Evolutionary conservation across 345 rosid species (phyloP), one percentile per base, ranked within the genome.

Genomic region (Luvunga scandens): DNA sequence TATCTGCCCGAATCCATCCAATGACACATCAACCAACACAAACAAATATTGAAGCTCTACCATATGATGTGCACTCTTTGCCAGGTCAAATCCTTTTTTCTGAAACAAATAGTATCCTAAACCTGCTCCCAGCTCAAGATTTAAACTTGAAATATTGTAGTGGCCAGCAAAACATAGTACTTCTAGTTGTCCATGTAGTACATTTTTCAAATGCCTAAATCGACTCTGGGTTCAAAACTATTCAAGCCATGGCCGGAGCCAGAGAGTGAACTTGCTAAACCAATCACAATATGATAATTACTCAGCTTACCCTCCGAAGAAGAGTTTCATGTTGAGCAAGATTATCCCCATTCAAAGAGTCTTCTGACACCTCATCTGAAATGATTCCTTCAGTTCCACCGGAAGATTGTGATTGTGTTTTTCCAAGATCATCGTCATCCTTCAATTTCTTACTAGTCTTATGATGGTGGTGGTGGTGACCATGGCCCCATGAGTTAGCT

Each of bases 401-500:
- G 38, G 86, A 76, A 75, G 88, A 76, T 75, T 84, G 30, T 33
- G 82, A 77, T 72, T 66, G 75, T 45, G 27, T 31, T 9, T 85
- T 67, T 9, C 77, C 89, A 61, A 76, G 74, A 76, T 85, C 83
- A 55, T 48, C 66, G 39, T 81, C 91, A 83, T 87, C 93, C 86
- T 89, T 88, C 80, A 86, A 79, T 79, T 90, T 90, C 79, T 86
- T 85, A 81, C 69, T 86, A 77, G 81, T 84, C 75, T 85, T 88
- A 77, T 82, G 90, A 84, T 90, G 91, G 67, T 86, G 93, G 83
- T 89, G 95, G 78, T 90, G 95, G 42, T 92, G 99, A 63, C 89
- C 87, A 73, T 90, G 97, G 64, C 88, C 87, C 91, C 87, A 88
- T 25, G 89, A 83, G 82, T 70, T 74, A 83, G 82, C 82, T 57